A percentile compares a stretch with the other conserved stretches of the same genome.
Evolutionary conservation across 208 protist species (phyloP).

Genomic region (Baffinella frigidus): DNA sequence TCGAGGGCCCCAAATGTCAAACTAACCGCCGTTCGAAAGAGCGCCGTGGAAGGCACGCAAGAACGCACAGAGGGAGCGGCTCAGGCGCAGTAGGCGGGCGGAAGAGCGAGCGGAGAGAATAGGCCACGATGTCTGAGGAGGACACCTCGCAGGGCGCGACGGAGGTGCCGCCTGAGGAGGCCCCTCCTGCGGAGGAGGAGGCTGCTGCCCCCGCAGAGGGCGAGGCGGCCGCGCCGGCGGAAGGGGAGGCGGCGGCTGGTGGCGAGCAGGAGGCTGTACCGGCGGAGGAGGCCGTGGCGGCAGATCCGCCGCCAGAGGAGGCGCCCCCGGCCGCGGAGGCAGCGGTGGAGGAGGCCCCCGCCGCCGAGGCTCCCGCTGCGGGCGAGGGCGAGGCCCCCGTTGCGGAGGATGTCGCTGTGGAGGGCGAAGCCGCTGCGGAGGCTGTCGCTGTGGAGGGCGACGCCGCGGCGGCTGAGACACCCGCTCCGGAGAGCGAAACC

Average conservation of each 20-base stretch:
- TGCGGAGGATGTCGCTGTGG: background rate
- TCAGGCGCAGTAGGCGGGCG: background rate
- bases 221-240: background rate
- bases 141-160: no score
- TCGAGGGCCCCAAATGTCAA: no score
- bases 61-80: background rate
- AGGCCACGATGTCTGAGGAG: no score
- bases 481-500: no score
- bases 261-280: background rate
- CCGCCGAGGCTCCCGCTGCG: background rate
- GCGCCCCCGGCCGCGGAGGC: background rate
- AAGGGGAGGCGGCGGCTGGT: background rate
- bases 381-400: background rate
- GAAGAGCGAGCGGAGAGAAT: no score
- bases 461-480: background rate
- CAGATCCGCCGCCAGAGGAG: background rate
- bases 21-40: no score
- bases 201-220: background rate
- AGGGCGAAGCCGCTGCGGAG: background rate
- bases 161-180: no score
- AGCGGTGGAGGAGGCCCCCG: background rate
- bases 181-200: background rate
- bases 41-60: background rate
- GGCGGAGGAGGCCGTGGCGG: background rate
- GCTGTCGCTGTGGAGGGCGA: background rate